Base-by-base conservation (phyloP, 441 rosid genomes). In the Erysimum cheiri region DNA sequence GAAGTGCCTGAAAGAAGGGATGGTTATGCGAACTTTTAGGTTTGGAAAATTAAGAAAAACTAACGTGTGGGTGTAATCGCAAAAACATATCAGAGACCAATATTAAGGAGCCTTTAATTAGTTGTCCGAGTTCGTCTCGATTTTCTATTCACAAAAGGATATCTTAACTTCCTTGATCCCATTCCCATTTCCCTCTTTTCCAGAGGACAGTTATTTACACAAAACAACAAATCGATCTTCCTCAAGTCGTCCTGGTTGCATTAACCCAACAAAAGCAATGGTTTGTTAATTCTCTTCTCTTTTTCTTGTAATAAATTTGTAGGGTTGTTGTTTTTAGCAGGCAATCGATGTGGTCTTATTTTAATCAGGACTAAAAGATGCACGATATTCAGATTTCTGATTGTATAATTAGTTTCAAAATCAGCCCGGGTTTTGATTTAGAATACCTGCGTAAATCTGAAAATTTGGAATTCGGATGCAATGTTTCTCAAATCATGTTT, bases 51-150 rank as follows among this genome's bases (percentile, higher is more conserved):
- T 19, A 19, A 3, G 0, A 67, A 70, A 70, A 60, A 65, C 31
- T 1, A 50, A 50, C 19, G 26, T 67, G 69, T 73, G 72, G 67
- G 67, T 36, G 48, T 35, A 31, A 73, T 73, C 56, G 41, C 72
- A 59, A 47, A 72, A 58, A 41, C 63, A 43, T 29, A 72, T 46
- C 3, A 10, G 24, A 73, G 68, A 67, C 68, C 37, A 67, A 52
- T 52, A 67, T 43, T 40, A 50, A 65, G 15, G 17, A 54, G 58
- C 55, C 14, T 49, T 46, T 44, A 53, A 29, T 53, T 47, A 22
- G 64, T 53, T 68, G 74, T 68, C 69, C 53, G 73, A 68, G 62
- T 67, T 74, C 43, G 33, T 36, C 69, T 74, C 72, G 68, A 67
- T 74, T 28, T 35, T 73, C 56, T 74, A 22, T 22, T 67, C 54